Evolutionary conservation across 331 rosid genomes (phyloP).

Genomic region (Acacia concinna): DNA sequence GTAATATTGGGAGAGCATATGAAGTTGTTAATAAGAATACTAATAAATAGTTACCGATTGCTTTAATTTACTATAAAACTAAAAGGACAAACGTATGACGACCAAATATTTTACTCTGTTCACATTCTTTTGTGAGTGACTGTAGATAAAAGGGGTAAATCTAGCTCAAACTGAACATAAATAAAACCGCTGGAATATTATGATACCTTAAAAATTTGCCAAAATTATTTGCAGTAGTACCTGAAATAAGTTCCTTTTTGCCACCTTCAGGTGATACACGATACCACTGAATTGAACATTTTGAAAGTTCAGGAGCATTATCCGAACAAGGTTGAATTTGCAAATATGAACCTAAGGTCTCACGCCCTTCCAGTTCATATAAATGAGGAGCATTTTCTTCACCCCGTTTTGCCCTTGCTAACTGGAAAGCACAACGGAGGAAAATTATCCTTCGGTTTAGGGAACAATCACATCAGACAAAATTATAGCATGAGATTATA

Average conservation of each 20-base stretch:
- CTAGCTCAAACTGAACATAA: not conserved
- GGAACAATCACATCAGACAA: constrained; percentile 19
- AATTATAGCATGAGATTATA: constrained; percentile 1
- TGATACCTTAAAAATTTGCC: not conserved
- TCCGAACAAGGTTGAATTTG: constrained; percentile 68
- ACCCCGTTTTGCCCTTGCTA: constrained; percentile 68
- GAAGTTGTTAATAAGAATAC: not conserved
- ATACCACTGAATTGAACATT: constrained; percentile 81
- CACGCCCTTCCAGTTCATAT: constrained; percentile 79
- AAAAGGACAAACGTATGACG: not conserved
- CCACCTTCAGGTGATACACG: constrained; percentile 70
- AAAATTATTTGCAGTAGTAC: constrained; percentile 34
- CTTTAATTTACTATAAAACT: not conserved
- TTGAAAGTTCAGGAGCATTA: constrained; percentile 64
- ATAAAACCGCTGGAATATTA: not conserved
- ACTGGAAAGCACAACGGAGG: constrained; percentile 44
- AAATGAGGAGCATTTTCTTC: constrained; percentile 48
- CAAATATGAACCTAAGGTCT: constrained; percentile 84
- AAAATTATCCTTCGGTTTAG: constrained; percentile 19
- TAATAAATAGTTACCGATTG: not conserved
- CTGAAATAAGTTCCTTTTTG: constrained; percentile 89
- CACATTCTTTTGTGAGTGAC: not conserved
- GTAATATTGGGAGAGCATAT: not conserved
- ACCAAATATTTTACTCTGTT: not conserved
- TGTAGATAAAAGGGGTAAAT: not conserved